A percentile compares a stretch with the other conserved stretches of the same genome.
Evolutionary conservation across 1,284 basidiomycete species (phyloP).

Genomic region (Vanrija humicola): DNA sequence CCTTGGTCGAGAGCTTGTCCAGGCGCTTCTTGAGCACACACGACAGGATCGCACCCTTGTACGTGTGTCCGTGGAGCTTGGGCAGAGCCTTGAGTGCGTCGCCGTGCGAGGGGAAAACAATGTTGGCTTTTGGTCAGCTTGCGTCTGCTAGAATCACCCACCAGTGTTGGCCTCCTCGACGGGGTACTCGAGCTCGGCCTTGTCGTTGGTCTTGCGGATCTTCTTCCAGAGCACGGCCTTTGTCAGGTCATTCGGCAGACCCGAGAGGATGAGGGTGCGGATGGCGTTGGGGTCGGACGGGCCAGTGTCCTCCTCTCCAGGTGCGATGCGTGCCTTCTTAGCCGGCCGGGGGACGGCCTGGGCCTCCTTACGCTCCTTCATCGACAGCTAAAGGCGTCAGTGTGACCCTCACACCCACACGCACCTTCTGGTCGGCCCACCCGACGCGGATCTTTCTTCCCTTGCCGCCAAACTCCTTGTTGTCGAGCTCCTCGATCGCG

Average conservation of each 20-base stretch:
- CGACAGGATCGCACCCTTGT: slow-evolving; percentile 81
- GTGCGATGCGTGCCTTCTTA: slow-evolving; percentile 17
- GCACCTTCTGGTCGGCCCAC: slow-evolving; percentile 74
- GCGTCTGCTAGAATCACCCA: too few relatives aligned
- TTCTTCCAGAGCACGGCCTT: slow-evolving; percentile 83
- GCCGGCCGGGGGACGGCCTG: slow-evolving; percentile 7
- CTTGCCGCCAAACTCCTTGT: slow-evolving; percentile 55
- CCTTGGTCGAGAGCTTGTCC: slow-evolving; percentile 56
- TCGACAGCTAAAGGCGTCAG: slow-evolving; percentile 3
- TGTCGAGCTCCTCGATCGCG: slow-evolving; percentile 59
- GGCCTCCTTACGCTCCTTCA: slow-evolving; percentile 3
- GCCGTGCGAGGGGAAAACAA: slow-evolving; percentile 68
- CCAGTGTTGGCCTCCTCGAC: slow-evolving; percentile 42
- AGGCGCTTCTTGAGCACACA: slow-evolving; percentile 87
- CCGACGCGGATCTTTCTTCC: slow-evolving; percentile 68
- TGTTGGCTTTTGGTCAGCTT: slow-evolving; percentile 56
- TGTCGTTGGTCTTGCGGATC: slow-evolving; percentile 66
- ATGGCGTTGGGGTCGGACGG: slow-evolving; percentile 66
- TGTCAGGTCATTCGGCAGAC: slow-evolving; percentile 64
- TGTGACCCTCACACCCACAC: slow-evolving; percentile 11
- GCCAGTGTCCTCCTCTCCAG: neutral
- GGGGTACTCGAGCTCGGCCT: slow-evolving; percentile 62
- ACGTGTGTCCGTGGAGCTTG: slow-evolving; percentile 90
- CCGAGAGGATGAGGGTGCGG: slow-evolving; percentile 72
- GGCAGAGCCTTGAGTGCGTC: slow-evolving; percentile 68